Conservation (phyloP, 352 stramenopile species). For the Pythium aphanidermatum region DNA sequence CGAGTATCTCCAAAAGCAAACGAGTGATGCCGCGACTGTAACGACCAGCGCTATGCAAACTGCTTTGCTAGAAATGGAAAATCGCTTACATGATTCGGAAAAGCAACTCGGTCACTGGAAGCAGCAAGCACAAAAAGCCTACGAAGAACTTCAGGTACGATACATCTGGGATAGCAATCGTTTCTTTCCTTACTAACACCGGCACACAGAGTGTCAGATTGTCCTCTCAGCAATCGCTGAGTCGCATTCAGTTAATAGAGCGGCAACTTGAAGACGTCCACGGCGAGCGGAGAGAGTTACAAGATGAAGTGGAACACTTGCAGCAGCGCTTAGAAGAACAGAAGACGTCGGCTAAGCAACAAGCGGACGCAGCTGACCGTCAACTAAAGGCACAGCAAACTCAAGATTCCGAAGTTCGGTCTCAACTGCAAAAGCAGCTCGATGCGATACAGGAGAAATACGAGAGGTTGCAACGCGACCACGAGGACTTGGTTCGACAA, state of each 20-base stretch:
- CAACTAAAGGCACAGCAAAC: constrained; percentile 12
- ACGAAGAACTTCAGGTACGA: constrained; percentile 37
- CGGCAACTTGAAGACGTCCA: constrained; percentile 10
- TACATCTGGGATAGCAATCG: background rate
- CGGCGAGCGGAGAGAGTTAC: constrained; percentile 24
- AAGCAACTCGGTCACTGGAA: constrained; percentile 31
- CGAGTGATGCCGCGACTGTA: constrained; percentile 16
- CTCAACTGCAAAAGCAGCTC: constrained; percentile 26
- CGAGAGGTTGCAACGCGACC: constrained; percentile 8
- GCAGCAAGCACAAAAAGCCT: constrained; percentile 25
- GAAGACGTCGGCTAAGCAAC: too few species aligned
- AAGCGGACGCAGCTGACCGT: too few species aligned
- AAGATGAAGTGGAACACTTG: constrained; percentile 22
- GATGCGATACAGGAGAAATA: constrained; percentile 23
- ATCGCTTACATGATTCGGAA: constrained; percentile 32
- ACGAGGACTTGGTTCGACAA: constrained; percentile 10
- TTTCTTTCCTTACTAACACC: constrained; percentile 3
- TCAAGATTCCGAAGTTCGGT: too few species aligned
- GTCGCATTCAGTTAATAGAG: constrained; percentile 10
- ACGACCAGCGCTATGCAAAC: constrained; percentile 22
- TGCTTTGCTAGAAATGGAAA: constrained; percentile 22
- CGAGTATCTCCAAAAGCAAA: constrained; percentile 45
- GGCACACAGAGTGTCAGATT: too few species aligned
- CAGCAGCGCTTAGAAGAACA: constrained; percentile 7
- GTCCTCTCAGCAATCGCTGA: constrained; percentile 10